phyloP scores from a whole-genome alignment of 805 yeast genomes.

The Barnettozyma vustinii region DNA sequence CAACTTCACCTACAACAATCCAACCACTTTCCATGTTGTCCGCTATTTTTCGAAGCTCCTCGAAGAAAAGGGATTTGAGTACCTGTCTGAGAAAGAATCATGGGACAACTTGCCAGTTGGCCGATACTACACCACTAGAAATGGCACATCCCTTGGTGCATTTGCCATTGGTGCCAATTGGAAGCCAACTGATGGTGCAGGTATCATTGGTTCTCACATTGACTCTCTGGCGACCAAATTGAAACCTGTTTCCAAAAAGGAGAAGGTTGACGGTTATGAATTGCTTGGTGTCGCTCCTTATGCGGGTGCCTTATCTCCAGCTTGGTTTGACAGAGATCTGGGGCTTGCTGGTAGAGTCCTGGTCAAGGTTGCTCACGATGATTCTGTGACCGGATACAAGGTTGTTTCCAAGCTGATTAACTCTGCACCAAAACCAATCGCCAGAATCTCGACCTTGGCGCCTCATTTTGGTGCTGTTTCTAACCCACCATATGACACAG shows the following conservation, averaged over 20 bases:
- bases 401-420: constrained; percentile 43
- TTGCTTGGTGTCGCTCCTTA: constrained; percentile 81
- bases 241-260: constrained; percentile 66
- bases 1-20: constrained; percentile 65
- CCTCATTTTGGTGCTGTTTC: constrained; percentile 80
- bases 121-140: constrained; percentile 61
- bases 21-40: constrained; percentile 74
- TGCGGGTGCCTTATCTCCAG: constrained; percentile 58
- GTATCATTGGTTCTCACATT: constrained; percentile 68
- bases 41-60: constrained; percentile 43
- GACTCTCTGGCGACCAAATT: constrained; percentile 65
- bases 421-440: constrained; percentile 65
- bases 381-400: constrained; percentile 25
- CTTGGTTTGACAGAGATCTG: constrained; percentile 84
- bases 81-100: constrained; percentile 53
- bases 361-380: constrained; percentile 34
- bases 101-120: constrained; percentile 39
- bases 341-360: constrained; percentile 79
- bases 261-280: constrained; percentile 65
- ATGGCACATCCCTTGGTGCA: constrained; percentile 63
- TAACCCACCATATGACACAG: constrained; percentile 66
- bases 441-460: constrained; percentile 78
- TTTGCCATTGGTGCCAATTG: constrained; percentile 65
- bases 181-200: constrained; percentile 60
- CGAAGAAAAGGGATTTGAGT: constrained; percentile 55